Evolutionary conservation across 2,329 filamentous ascomycete species (phyloP).

Genomic region (Aureobasidium sp.): DNA sequence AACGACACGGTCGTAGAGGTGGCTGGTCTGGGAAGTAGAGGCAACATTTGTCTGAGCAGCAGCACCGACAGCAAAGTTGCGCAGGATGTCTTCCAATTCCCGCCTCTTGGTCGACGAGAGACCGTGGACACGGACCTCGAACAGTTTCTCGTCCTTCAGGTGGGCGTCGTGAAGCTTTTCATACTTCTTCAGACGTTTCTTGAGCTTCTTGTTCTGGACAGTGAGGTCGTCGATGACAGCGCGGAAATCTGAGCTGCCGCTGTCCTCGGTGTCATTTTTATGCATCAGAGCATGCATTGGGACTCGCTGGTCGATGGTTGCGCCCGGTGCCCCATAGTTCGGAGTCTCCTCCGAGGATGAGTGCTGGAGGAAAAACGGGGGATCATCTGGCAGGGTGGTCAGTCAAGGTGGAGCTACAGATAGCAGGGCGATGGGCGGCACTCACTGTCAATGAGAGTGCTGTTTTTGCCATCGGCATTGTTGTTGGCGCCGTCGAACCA

Average conservation of each 20-base stretch:
- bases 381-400: conserved; percentile 30
- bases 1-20: conserved; percentile 28
- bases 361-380: conserved; percentile 40
- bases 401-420: not conserved
- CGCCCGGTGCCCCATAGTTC: conserved; percentile 18
- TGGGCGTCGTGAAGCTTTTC: conserved; percentile 60
- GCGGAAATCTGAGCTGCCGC: conserved; percentile 66
- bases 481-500: conserved; percentile 49
- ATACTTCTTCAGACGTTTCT: conserved; percentile 64
- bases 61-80: conserved; percentile 61
- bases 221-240: conserved; percentile 85
- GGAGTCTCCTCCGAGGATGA: conserved; percentile 29
- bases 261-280: conserved; percentile 39
- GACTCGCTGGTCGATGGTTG: conserved; percentile 13
- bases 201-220: conserved; percentile 72
- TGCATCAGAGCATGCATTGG: conserved; percentile 26
- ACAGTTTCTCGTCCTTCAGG: conserved; percentile 67
- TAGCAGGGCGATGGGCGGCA: not conserved
- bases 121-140: conserved; percentile 75
- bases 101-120: conserved; percentile 65
- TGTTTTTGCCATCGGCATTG: conserved; percentile 34
- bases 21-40: conserved; percentile 15
- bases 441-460: conserved; percentile 37
- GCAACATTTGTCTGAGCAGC: conserved; percentile 37
- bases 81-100: conserved; percentile 66